These are phyloP conservation scores for Cladobotryum mycophilum DNA, from an alignment of 2,329 filamentous ascomycete genomes.

Conservation along the genomic window DNA sequence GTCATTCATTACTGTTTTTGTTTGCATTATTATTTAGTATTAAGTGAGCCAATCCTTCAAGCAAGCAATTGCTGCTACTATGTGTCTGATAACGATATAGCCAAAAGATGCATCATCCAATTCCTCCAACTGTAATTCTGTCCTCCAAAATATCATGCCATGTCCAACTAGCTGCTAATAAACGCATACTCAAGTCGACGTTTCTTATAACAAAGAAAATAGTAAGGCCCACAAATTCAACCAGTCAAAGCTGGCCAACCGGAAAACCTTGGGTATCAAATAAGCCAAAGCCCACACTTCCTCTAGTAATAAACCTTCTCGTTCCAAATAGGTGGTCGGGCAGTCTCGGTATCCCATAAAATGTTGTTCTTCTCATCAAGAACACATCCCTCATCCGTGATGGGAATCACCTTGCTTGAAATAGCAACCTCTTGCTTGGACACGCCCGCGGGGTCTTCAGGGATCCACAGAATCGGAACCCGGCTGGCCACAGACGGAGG, in stretches of 20 bases:
- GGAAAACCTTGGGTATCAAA: too few relatives aligned
- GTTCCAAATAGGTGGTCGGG: constrained; percentile 38
- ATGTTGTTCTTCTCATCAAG: constrained; percentile 58
- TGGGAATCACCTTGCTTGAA: constrained; percentile 59
- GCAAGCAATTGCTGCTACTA: background rate
- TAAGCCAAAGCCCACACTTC: constrained; percentile 8
- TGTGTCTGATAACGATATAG: background rate
- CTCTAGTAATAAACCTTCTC: constrained; percentile 41
- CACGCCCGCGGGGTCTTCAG: constrained; percentile 62
- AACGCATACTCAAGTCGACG: too few relatives aligned
- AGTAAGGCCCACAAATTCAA: too few relatives aligned
- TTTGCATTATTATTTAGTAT: background rate
- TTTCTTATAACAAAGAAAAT: too few relatives aligned
- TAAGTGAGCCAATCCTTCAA: background rate
- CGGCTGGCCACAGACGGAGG: constrained; percentile 60
- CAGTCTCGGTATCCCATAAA: constrained; percentile 35
- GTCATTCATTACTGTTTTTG: background rate
- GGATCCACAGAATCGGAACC: constrained; percentile 67
- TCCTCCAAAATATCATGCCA: background rate
- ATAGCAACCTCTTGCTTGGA: constrained; percentile 65
- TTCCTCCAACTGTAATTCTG: background rate
- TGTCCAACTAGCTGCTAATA: background rate
- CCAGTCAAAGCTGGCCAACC: too few relatives aligned
- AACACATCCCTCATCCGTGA: constrained; percentile 65
- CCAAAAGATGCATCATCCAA: background rate